phyloP scores from a whole-genome alignment of 208 protist species.

The Leishmania braziliensis region DNA sequence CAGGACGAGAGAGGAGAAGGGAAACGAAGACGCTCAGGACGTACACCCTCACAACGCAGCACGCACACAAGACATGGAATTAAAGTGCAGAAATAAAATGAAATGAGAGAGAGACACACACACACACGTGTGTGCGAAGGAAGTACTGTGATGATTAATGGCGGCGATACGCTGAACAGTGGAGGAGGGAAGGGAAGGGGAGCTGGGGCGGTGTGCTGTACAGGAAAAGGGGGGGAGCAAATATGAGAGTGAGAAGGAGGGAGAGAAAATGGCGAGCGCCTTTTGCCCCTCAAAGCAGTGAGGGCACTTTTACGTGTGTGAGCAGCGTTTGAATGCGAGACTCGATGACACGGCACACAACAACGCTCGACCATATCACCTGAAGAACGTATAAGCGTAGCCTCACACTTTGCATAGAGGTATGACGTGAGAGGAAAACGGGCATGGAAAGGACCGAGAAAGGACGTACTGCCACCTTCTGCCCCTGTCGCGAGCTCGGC shows the following conservation, averaged over 20 bases:
- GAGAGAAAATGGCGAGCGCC: not conserved
- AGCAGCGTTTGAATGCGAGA: not conserved
- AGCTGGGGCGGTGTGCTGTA: not conserved
- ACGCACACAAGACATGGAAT: not conserved
- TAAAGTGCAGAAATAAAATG: no score
- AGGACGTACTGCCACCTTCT: not conserved
- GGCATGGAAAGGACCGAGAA: not conserved
- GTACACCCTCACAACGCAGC: not conserved
- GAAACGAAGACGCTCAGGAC: not conserved
- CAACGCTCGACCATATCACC: not conserved
- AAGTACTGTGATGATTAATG: conserved; percentile 4
- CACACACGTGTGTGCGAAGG: not conserved
- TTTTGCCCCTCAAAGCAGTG: not conserved
- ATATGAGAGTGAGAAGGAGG: not conserved
- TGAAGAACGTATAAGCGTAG: not conserved
- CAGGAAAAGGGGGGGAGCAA: not conserved
- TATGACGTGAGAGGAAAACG: not conserved
- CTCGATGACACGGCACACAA: not conserved
- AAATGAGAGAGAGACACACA: not conserved
- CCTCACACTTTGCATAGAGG: not conserved
- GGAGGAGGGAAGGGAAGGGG: not conserved
- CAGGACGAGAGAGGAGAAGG: not conserved
- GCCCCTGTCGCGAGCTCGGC: not conserved
- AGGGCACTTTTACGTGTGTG: no score
- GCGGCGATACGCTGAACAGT: not conserved